Percentiles rank a stretch among this genome's conserved stretches.
Conservation (phyloP, 2,329 filamentous ascomycete genomes). For the Daldinia eschscholtzii region DNA sequence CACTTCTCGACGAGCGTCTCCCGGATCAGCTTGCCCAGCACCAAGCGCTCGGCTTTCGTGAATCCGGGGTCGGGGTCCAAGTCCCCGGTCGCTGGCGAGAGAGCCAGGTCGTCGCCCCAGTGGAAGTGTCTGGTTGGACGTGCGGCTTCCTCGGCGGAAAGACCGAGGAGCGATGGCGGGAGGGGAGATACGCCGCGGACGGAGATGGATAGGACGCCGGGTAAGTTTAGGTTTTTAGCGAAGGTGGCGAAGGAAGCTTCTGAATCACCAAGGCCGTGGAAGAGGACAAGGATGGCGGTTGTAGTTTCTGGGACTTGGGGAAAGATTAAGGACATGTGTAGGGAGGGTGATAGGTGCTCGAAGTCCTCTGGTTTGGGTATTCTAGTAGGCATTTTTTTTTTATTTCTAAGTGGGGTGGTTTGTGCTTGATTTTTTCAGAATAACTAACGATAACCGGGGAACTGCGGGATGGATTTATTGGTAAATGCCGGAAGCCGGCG, state of each 20-base stretch:
- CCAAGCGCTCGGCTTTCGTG: slow-evolving; percentile 58
- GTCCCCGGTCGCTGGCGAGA: slow-evolving; percentile 64
- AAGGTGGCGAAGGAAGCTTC: slow-evolving; percentile 77
- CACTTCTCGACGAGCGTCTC: slow-evolving; percentile 66
- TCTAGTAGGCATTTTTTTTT: slow-evolving; percentile 58
- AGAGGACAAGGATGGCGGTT: slow-evolving; percentile 81
- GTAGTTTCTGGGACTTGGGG: slow-evolving; percentile 70
- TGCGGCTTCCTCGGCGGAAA: slow-evolving; percentile 41
- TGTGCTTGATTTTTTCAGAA: neutral
- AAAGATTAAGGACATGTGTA: slow-evolving; percentile 62
- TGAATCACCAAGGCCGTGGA: slow-evolving; percentile 87
- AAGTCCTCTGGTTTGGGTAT: slow-evolving; percentile 67
- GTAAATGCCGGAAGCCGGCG: slow-evolving; percentile 10
- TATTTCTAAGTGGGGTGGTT: slow-evolving; percentile 40
- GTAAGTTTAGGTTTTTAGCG: slow-evolving; percentile 76
- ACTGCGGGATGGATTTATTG: neutral
- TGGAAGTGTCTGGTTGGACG: slow-evolving; percentile 61
- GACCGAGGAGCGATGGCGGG: slow-evolving; percentile 74
- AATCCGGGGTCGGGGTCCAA: slow-evolving; percentile 75
- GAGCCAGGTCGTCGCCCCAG: slow-evolving; percentile 75
- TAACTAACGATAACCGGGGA: neutral
- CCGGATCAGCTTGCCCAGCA: slow-evolving; percentile 65
- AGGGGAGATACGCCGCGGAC: slow-evolving; percentile 78
- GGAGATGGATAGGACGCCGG: slow-evolving; percentile 81
- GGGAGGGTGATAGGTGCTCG: slow-evolving; percentile 55